Conservation (phyloP, 1,284 basidiomycete species). For the Takashimella koratensis region DNA sequence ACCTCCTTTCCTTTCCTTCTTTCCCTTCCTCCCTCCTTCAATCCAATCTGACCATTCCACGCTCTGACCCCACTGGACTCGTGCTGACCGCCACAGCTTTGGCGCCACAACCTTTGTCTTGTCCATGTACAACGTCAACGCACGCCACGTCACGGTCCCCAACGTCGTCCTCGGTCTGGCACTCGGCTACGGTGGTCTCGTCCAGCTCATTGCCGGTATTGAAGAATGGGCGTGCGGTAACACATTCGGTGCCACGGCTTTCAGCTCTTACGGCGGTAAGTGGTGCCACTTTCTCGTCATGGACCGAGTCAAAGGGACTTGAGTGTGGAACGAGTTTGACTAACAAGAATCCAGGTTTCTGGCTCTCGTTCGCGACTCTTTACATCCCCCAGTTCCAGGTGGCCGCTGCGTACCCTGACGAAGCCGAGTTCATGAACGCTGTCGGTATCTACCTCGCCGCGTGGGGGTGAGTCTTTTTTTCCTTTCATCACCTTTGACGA, state of each 20-base stretch:
- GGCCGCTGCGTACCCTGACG: slow-evolving; percentile 39
- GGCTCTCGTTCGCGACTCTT: slow-evolving; percentile 48
- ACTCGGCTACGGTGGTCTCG: slow-evolving; percentile 74
- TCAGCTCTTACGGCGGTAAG: slow-evolving; percentile 76
- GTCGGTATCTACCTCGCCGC: slow-evolving; percentile 51
- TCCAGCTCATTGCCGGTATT: slow-evolving; percentile 59
- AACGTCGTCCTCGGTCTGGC: slow-evolving; percentile 84
- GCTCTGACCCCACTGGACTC: not conserved
- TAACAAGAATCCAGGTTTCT: slow-evolving; percentile 44
- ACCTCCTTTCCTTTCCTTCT: not conserved
- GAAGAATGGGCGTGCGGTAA: slow-evolving; percentile 68
- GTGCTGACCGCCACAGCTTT: slow-evolving; percentile 29
- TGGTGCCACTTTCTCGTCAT: slow-evolving; percentile 80
- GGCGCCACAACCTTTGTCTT: slow-evolving; percentile 57
- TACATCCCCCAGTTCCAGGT: slow-evolving; percentile 54
- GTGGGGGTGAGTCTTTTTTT: slow-evolving; percentile 34
- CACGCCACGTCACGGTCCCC: slow-evolving; percentile 51
- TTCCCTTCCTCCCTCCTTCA: not conserved
- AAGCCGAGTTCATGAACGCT: slow-evolving; percentile 51
- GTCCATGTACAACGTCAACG: slow-evolving; percentile 49
- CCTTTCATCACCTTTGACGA: not conserved
- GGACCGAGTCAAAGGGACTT: too few relatives aligned
- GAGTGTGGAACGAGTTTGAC: slow-evolving; percentile 33
- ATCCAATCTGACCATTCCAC: not conserved
- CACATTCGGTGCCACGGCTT: slow-evolving; percentile 63